A percentile compares a stretch with the other conserved stretches of the same genome.
Conservation (phyloP, 225 moss, liverwort and hornwort genomes). For the Sphagnum contortum region DNA sequence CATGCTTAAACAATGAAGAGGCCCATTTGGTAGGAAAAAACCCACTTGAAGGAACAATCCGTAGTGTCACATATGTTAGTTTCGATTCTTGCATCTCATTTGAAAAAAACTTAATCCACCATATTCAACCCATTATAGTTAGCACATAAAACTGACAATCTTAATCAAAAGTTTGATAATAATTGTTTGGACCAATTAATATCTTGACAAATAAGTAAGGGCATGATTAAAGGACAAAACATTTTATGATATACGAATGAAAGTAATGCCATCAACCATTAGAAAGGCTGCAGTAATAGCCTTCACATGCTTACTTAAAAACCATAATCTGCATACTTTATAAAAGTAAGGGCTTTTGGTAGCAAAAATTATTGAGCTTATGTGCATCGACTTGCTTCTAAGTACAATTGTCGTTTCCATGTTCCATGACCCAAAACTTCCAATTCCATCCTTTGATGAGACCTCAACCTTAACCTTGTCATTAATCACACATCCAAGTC, state of each 20-base stretch:
- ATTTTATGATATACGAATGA: too few relatives aligned
- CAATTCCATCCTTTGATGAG: constrained; percentile 65
- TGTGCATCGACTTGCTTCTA: constrained; percentile 69
- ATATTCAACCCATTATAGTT: neutral
- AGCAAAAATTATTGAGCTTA: constrained; percentile 95
- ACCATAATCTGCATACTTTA: constrained; percentile 30
- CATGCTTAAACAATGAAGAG: too few relatives aligned
- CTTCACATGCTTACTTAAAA: too few relatives aligned
- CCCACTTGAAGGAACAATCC: constrained; percentile 60
- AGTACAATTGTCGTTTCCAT: constrained; percentile 56
- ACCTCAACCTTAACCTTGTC: neutral
- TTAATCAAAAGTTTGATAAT: too few relatives aligned
- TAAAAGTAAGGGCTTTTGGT: constrained; percentile 97
- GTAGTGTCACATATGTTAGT: constrained; percentile 80
- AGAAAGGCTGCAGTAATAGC: too few relatives aligned
- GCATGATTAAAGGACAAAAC: too few relatives aligned
- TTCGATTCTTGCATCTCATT: constrained; percentile 99
- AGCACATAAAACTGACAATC: neutral
- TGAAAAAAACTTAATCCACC: constrained; percentile 72
- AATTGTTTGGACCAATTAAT: too few relatives aligned
- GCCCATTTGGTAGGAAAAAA: neutral
- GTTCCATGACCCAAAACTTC: constrained; percentile 45
- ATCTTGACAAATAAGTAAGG: too few relatives aligned
- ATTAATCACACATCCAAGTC: too few relatives aligned
- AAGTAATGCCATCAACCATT: too few relatives aligned